Conservation (phyloP, 2,329 filamentous ascomycete genomes). For the Aspergillus flavus region DNA sequence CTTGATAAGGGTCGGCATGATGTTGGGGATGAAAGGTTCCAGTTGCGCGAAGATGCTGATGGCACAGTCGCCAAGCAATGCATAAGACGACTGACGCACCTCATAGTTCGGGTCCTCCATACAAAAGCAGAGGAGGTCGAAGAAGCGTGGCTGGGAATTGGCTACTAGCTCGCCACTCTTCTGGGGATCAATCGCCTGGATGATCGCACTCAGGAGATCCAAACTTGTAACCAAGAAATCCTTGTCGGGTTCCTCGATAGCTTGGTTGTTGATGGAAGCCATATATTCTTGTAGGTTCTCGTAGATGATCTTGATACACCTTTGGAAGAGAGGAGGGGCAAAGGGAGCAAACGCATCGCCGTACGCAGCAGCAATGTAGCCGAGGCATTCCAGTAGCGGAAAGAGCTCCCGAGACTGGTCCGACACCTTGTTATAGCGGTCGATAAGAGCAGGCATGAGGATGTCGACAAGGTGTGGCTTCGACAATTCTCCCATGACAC, state of each 20-base stretch:
- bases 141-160: constrained; percentile 78
- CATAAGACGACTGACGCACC: constrained; percentile 94
- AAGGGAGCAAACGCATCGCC: constrained; percentile 81
- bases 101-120: constrained; percentile 91
- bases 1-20: constrained; percentile 78
- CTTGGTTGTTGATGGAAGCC: constrained; percentile 67
- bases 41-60: constrained; percentile 88
- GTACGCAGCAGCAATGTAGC: constrained; percentile 87
- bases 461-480: constrained; percentile 76
- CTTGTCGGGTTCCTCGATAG: constrained; percentile 82
- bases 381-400: constrained; percentile 91
- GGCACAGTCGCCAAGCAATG: constrained; percentile 89
- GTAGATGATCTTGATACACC: constrained; percentile 90
- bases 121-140: constrained; percentile 86
- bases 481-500: constrained; percentile 81
- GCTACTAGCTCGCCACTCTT: constrained; percentile 77
- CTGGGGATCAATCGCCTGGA: constrained; percentile 78
- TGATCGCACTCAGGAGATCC: constrained; percentile 88
- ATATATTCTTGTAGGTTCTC: constrained; percentile 83
- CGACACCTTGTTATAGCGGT: constrained; percentile 81
- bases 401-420: constrained; percentile 94
- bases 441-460: constrained; percentile 90
- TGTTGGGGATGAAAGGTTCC: constrained; percentile 68
- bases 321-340: constrained; percentile 79
- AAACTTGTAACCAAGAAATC: constrained; percentile 96